Percentiles rank a stretch among this genome's conserved stretches.
These are phyloP conservation scores for Cicer bijugum DNA, from an alignment of 306 rosid genomes.

Conservation along the genomic window DNA sequence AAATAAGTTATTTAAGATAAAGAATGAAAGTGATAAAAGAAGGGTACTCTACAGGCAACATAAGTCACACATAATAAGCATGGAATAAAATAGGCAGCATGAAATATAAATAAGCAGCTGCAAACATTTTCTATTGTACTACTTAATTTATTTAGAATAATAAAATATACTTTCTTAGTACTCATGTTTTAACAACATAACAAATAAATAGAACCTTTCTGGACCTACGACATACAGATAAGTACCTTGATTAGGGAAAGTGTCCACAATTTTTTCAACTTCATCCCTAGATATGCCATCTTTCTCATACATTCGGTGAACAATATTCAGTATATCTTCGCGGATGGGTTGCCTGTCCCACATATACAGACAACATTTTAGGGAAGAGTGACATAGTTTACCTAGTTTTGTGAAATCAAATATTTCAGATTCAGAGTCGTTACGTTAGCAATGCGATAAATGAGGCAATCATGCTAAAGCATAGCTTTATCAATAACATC, in stretches of 20 bases:
- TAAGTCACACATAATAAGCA: background rate
- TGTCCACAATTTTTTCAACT: conserved; percentile 65
- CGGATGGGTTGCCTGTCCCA: conserved; percentile 87
- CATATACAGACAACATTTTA: conserved; percentile 49
- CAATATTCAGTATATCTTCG: conserved; percentile 89
- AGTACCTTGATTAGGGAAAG: conserved; percentile 90
- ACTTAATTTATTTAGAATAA: background rate
- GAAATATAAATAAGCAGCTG: conserved; percentile 18
- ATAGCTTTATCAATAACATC: conserved; percentile 23
- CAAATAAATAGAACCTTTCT: conserved; percentile 22
- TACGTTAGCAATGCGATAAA: conserved; percentile 26
- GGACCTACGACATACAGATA: conserved; percentile 24
- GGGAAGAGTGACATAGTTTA: conserved; percentile 40
- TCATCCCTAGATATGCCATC: conserved; percentile 85
- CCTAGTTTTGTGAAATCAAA: conserved; percentile 35
- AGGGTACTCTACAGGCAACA: conserved; percentile 10
- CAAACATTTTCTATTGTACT: background rate
- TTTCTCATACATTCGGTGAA: conserved; percentile 81
- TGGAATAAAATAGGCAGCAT: conserved; percentile 35
- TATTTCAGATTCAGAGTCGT: conserved; percentile 19
- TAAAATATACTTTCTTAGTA: conserved; percentile 25
- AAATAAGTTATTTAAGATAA: conserved; percentile 29
- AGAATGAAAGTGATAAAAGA: conserved; percentile 35
- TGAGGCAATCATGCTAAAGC: conserved; percentile 24
- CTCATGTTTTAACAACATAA: conserved; percentile 6